phyloP scores from a whole-genome alignment of 2,329 filamentous ascomycete genomes.

The Xylaria sp. region DNA sequence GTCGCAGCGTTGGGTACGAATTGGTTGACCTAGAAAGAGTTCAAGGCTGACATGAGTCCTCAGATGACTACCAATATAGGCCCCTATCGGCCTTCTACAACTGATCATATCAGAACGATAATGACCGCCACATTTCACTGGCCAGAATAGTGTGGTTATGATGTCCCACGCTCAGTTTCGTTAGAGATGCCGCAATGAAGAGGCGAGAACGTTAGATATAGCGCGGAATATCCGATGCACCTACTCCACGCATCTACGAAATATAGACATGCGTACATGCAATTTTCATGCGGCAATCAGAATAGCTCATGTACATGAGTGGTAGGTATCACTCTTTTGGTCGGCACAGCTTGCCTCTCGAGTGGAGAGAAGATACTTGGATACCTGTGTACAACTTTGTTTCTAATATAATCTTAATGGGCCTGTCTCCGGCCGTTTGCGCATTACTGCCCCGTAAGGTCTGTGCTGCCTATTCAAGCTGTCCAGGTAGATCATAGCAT shows the following conservation, averaged over 20 bases:
- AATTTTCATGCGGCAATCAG: not conserved
- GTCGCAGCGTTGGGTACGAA: conserved; percentile 50
- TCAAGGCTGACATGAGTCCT: conserved; percentile 42
- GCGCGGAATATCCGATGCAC: not conserved
- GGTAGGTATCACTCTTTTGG: not conserved
- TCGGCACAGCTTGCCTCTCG: not conserved
- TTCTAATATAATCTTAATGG: not conserved
- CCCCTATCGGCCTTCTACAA: conserved; percentile 8
- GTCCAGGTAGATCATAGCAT: not conserved
- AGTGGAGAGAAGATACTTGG: not conserved
- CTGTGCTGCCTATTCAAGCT: not conserved
- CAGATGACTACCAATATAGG: conserved; percentile 43
- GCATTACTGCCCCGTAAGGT: not conserved
- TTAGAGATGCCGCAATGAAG: not conserved
- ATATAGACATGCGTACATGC: not conserved
- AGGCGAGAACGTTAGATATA: not conserved
- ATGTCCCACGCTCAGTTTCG: not conserved
- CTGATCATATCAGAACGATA: conserved; percentile 1
- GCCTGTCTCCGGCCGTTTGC: not conserved
- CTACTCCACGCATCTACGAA: not conserved
- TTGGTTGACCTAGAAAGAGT: conserved; percentile 39
- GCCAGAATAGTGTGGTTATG: not conserved
- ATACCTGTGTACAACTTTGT: not conserved
- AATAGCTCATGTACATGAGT: not conserved
- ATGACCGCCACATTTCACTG: not conserved